Base-by-base conservation (phyloP, 2,329 filamentous ascomycete species). In the Fusarium protoensiforme region DNA sequence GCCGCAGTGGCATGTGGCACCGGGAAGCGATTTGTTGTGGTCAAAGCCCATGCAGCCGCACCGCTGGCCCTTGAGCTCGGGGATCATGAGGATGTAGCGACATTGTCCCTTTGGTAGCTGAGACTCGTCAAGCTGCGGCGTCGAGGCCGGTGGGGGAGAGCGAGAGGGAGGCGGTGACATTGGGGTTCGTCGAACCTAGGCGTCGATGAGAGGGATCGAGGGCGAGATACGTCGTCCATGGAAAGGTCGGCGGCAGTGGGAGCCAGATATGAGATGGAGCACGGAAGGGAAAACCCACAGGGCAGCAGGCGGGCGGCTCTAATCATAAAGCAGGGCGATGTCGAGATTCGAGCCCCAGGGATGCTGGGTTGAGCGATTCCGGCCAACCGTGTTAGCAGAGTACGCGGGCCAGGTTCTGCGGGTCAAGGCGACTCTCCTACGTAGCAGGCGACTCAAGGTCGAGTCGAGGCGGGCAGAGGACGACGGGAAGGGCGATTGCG, bases 41-140 rank as follows among this genome's bases (percentile, higher is more conserved):
- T 85, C 85, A 78, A 91, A 91, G 68, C 85, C 84, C 69, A 88
- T 86, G 74, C 89, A 91, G 51, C 86, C 88, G 78, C 89, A 91
- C 48, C 89, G 87, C 66, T 89, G 84, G 60, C 89, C 88, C 73
- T 87, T 88, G 78, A 89, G 83, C 75, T 89, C 87, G 7, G 89
- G 87, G 64, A 87, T 83, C 31, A 89, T 83, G 33, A 91, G 79
- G 69, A 91, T 90, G 75, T 88, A 91, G 68, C 88, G 87, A 73
- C 89, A 91, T 74, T 89, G 87, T 35, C 89, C 89, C 73, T 86
- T 84, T 16, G 89, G 89, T 24, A 91, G 83, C 58, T 83, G 83
- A 39, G 83, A 71, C 62, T 88, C 87, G 65, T 88, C 86, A 61
- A 46, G 61, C 60, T 72, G 69, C 67, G 70, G 75, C 71, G 76